These are phyloP conservation scores for Lasiosphaeria miniovina DNA, from an alignment of 495 filamentous ascomycete genomes.

Conservation along the genomic window DNA sequence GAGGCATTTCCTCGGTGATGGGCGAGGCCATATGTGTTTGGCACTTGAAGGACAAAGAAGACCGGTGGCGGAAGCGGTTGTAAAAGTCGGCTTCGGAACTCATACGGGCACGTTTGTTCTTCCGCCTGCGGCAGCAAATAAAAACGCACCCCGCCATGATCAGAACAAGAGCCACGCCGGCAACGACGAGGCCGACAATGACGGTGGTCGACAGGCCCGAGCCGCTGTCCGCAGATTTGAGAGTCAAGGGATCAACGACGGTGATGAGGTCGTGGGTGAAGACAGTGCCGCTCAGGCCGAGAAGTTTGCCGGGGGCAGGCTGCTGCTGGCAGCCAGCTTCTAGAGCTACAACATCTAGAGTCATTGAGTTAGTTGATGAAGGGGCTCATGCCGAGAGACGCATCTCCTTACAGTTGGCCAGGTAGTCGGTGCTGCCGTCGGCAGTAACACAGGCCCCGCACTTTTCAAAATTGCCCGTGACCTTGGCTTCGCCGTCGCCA, in stretches of 20 bases:
- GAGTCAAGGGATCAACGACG: slow-evolving; percentile 37
- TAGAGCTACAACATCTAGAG: slow-evolving; percentile 42
- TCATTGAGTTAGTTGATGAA: slow-evolving; percentile 13
- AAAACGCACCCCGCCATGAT: slow-evolving; percentile 32
- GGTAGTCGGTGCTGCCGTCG: slow-evolving; percentile 33
- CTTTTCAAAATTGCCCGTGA: slow-evolving; percentile 21
- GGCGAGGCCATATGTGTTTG: slow-evolving; percentile 44
- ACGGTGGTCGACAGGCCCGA: slow-evolving; percentile 25
- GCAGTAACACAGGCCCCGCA: slow-evolving; percentile 42
- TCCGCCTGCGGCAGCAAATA: slow-evolving; percentile 38
- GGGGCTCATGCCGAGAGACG: neutral
- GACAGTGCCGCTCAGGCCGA: slow-evolving; percentile 47
- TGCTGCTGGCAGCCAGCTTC: slow-evolving; percentile 49
- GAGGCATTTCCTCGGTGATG: slow-evolving; percentile 32
- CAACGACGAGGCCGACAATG: slow-evolving; percentile 41
- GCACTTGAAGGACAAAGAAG: slow-evolving; percentile 48
- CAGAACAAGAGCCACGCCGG: slow-evolving; percentile 31
- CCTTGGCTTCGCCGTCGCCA: slow-evolving; percentile 28
- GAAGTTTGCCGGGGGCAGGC: slow-evolving; percentile 35
- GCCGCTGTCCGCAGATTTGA: neutral
- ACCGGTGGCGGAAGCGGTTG: slow-evolving; percentile 27
- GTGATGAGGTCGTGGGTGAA: slow-evolving; percentile 41
- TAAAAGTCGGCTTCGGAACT: slow-evolving; percentile 24
- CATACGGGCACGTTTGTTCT: slow-evolving; percentile 33
- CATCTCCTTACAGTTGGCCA: slow-evolving; percentile 39